Percentiles rank a stretch among this genome's conserved stretches.
phyloP scores from a whole-genome alignment of 768 basidiomycete species.

The Mycena olivaceomarginata region DNA sequence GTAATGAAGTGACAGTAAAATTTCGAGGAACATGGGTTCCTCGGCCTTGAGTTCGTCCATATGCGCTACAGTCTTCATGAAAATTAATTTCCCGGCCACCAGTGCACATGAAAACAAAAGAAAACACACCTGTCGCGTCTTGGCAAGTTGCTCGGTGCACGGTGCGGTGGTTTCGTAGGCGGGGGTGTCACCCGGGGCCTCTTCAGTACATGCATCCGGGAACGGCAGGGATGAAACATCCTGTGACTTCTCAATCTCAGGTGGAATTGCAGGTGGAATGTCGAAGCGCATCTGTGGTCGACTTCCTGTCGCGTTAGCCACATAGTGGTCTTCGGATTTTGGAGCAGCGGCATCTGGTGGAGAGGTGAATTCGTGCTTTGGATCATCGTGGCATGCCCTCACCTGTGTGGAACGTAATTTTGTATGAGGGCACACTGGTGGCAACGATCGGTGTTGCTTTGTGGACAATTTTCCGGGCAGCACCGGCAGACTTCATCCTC shows the following conservation, averaged over 20 bases:
- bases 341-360: not conserved
- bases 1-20: slow-evolving; percentile 18
- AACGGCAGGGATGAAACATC: slow-evolving; percentile 11
- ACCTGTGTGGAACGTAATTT: slow-evolving; percentile 22
- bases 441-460: not conserved
- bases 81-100: slow-evolving; percentile 6
- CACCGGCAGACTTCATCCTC: not conserved
- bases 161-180: slow-evolving; percentile 8
- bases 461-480: not conserved
- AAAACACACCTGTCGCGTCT: slow-evolving; percentile 17
- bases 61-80: slow-evolving; percentile 24
- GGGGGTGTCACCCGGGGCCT: slow-evolving; percentile 1
- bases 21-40: slow-evolving; percentile 14
- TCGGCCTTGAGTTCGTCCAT: slow-evolving; percentile 23
- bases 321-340: slow-evolving; percentile 2
- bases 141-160: slow-evolving; percentile 10
- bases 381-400: not conserved
- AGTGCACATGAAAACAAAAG: not conserved
- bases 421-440: slow-evolving; percentile 15
- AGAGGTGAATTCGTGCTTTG: slow-evolving; percentile 4
- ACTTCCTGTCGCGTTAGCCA: no score
- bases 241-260: not conserved
- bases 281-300: not conserved
- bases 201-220: slow-evolving; percentile 6
- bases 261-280: not conserved